phyloP scores from a whole-genome alignment of 2,329 filamentous ascomycete genomes.

The Moelleriella libera region DNA sequence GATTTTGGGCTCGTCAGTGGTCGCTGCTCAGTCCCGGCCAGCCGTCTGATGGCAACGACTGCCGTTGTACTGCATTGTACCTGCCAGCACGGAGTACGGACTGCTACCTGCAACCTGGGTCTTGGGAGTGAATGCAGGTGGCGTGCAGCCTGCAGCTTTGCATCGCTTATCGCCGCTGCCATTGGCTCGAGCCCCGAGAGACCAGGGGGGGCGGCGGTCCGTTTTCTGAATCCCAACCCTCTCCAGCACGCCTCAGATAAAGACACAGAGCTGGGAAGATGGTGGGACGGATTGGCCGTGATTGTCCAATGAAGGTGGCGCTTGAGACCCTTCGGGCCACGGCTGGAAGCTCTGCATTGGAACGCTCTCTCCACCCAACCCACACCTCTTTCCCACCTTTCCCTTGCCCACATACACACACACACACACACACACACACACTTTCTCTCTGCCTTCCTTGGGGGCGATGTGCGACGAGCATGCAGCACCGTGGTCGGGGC shows the following conservation, averaged over 20 bases:
- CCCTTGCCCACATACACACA: no score
- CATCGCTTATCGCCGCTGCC: neutral
- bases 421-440: no score
- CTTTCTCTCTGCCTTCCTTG: neutral
- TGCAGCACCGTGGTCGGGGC: neutral
- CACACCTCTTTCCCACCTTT: no score
- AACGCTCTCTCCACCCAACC: no score
- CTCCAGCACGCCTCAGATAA: neutral
- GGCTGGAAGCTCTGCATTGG: no score
- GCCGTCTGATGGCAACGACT: neutral
- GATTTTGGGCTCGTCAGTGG: neutral
- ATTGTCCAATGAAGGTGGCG: neutral
- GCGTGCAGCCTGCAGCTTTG: neutral
- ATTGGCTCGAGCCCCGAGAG: neutral
- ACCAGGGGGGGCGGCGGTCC: neutral
- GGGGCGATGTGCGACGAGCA: neutral
- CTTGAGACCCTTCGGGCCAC: no score
- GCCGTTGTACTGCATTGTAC: neutral
- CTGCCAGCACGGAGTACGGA: neutral
- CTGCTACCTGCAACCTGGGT: neutral
- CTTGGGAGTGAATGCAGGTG: neutral
- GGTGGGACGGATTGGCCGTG: neutral
- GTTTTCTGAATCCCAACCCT: neutral
- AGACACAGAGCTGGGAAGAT: neutral
- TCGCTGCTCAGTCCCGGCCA: neutral